Percentiles rank a stretch among this genome's conserved stretches.
Conservation (phyloP, 2,329 filamentous ascomycete species). For the Colletotrichum destructivum region DNA sequence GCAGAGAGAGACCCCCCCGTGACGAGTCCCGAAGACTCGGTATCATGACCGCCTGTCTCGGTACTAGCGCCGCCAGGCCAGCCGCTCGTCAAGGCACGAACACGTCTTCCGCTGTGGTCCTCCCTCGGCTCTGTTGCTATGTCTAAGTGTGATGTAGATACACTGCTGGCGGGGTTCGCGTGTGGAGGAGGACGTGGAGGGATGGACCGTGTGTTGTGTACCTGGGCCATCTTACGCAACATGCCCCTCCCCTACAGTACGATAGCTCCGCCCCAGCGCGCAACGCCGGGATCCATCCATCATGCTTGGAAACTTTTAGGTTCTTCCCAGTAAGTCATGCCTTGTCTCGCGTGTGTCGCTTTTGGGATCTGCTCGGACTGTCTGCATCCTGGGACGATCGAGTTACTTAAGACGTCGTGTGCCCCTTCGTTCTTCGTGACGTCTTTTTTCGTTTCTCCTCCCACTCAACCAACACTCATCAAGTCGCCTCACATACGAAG, state of each 20-base stretch:
- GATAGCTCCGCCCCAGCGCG: constrained; percentile 36
- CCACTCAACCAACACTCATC: not conserved
- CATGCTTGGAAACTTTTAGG: constrained; percentile 15
- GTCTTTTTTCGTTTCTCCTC: not conserved
- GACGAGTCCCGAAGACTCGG: constrained; percentile 16
- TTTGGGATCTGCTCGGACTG: constrained; percentile 8
- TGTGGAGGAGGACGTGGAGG: constrained; percentile 5
- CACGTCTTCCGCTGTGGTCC: not conserved
- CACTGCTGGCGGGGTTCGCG: too few species aligned
- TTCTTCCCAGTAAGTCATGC: constrained; percentile 11
- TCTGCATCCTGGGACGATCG: not conserved
- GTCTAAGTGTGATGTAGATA: not conserved
- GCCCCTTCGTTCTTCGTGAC: not conserved
- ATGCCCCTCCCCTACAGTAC: not conserved
- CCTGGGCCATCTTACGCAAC: not conserved
- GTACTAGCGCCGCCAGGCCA: not conserved
- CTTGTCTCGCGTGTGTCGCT: constrained; percentile 4
- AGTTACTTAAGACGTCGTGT: constrained; percentile 24
- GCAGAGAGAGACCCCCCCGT: constrained; percentile 5
- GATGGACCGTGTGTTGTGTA: not conserved
- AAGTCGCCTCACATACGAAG: too few species aligned
- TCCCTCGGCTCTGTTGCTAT: not conserved
- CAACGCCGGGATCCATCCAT: constrained; percentile 25
- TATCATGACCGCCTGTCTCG: constrained; percentile 28
- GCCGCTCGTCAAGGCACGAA: not conserved